These are phyloP conservation scores for Butyriboletus loyo DNA, from an alignment of 768 basidiomycete species.

Conservation along the genomic window DNA sequence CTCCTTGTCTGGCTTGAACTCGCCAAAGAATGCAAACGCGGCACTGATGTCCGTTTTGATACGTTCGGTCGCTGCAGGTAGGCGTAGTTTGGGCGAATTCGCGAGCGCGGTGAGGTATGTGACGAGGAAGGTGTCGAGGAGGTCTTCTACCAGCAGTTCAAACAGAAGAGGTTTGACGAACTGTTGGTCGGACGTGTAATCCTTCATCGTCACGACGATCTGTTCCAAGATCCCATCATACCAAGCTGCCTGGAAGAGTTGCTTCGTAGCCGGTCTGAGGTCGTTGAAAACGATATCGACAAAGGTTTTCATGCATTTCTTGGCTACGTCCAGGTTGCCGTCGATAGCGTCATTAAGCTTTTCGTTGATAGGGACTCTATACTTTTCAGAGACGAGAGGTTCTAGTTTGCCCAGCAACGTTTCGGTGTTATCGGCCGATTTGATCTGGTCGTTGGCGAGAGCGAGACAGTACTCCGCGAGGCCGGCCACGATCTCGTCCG, in stretches of 20 bases:
- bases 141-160: conserved; percentile 88
- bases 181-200: conserved; percentile 92
- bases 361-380: conserved; percentile 76
- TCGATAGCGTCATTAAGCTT: conserved; percentile 95
- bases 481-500: conserved; percentile 83
- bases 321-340: conserved; percentile 96
- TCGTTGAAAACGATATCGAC: conserved; percentile 97
- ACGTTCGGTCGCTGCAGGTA: conserved; percentile 80
- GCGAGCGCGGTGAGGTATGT: conserved; percentile 86
- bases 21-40: conserved; percentile 77
- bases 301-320: conserved; percentile 92
- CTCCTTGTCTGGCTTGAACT: conserved; percentile 73
- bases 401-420: conserved; percentile 82
- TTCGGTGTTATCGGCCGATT: conserved; percentile 92
- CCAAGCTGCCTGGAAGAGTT: conserved; percentile 81
- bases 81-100: conserved; percentile 78
- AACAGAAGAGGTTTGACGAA: conserved; percentile 89
- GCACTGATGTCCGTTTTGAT: conserved; percentile 80
- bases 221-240: conserved; percentile 87
- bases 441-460: conserved; percentile 96
- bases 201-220: conserved; percentile 92
- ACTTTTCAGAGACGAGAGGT: conserved; percentile 90
- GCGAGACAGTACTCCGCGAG: conserved; percentile 96
- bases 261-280: conserved; percentile 80
- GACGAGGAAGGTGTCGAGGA: conserved; percentile 87